A percentile compares a stretch with the other conserved stretches of the same genome.
phyloP scores from a whole-genome alignment of 1,284 basidiomycete species.

The Leccinum ponderosum region DNA sequence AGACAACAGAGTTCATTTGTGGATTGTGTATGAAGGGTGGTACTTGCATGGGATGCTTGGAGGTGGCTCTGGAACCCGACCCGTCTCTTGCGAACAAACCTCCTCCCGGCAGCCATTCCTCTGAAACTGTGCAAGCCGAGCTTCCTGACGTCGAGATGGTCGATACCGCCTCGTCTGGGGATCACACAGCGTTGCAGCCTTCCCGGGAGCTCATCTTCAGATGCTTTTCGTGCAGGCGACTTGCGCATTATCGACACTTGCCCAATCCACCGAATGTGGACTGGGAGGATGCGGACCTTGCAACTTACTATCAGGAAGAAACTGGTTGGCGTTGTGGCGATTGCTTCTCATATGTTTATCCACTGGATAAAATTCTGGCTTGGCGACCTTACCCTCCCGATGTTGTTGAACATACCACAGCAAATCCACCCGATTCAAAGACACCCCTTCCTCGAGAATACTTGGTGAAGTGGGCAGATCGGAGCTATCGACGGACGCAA shows the following conservation, averaged over 20 bases:
- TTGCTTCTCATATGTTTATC: slow-evolving; percentile 72
- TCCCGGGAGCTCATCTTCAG: slow-evolving; percentile 66
- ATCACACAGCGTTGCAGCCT: slow-evolving; percentile 18
- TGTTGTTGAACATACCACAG: slow-evolving; percentile 51
- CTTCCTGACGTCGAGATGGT: slow-evolving; percentile 35
- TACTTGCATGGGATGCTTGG: slow-evolving; percentile 76
- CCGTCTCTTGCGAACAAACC: slow-evolving; percentile 23
- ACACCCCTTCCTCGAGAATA: slow-evolving; percentile 78
- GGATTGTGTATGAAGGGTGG: slow-evolving; percentile 74
- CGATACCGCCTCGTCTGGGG: slow-evolving; percentile 24
- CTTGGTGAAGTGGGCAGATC: slow-evolving; percentile 81
- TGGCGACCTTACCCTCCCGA: slow-evolving; percentile 81
- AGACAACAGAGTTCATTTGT: slow-evolving; percentile 80
- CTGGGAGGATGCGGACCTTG: slow-evolving; percentile 48
- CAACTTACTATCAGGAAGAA: slow-evolving; percentile 60
- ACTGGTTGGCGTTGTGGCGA: slow-evolving; percentile 78
- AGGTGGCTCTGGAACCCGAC: slow-evolving; percentile 53
- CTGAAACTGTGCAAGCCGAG: slow-evolving; percentile 13
- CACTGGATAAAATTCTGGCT: slow-evolving; percentile 86
- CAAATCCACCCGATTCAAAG: slow-evolving; percentile 56
- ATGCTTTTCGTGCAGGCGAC: slow-evolving; percentile 77
- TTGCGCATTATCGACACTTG: slow-evolving; percentile 79
- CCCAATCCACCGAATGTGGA: slow-evolving; percentile 44
- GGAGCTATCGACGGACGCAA: slow-evolving; percentile 74
- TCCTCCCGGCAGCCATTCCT: slow-evolving; percentile 10